phyloP scores from a whole-genome alignment of 768 basidiomycete species.

The Chalciporus piperatus region DNA sequence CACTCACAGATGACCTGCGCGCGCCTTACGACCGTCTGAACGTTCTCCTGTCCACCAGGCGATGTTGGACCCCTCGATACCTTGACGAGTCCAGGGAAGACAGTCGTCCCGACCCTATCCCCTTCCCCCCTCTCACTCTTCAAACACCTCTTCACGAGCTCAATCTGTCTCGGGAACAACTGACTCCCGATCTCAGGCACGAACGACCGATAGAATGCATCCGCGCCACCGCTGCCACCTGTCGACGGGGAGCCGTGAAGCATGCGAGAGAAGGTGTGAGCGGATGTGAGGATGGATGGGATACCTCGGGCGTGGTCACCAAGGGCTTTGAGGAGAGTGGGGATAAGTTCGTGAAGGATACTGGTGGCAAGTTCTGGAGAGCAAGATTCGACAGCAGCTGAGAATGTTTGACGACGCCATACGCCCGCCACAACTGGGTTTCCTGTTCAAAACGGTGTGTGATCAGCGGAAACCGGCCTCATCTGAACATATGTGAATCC shows the following conservation, averaged over 20 bases:
- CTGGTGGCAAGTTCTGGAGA: constrained; percentile 65
- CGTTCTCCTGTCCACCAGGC: constrained; percentile 33
- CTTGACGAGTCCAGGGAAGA: constrained; percentile 88
- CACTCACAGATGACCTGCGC: constrained; percentile 89
- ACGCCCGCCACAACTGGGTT: constrained; percentile 87
- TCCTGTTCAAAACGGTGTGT: constrained; percentile 39
- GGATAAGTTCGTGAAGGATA: constrained; percentile 72
- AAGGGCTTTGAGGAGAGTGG: constrained; percentile 57
- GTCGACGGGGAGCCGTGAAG: constrained; percentile 65
- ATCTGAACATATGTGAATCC: too few relatives aligned
- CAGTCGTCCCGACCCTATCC: constrained; percentile 77
- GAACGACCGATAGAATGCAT: constrained; percentile 84
- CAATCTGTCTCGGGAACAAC: constrained; percentile 76
- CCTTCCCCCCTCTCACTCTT: constrained; percentile 70
- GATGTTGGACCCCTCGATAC: constrained; percentile 45
- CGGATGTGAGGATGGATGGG: constrained; percentile 63
- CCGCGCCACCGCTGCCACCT: constrained; percentile 41
- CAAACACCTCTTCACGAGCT: constrained; percentile 79
- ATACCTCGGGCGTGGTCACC: constrained; percentile 41
- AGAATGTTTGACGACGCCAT: constrained; percentile 88
- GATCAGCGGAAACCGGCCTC: background rate
- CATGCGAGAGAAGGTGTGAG: constrained; percentile 82
- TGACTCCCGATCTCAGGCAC: constrained; percentile 78
- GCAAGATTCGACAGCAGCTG: constrained; percentile 77
- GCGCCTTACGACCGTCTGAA: constrained; percentile 74